Percentiles rank a stretch among this genome's conserved stretches.
These are phyloP conservation scores for Acanthamoeba healyi DNA, from an alignment of 208 protist species.

Conservation along the genomic window DNA sequence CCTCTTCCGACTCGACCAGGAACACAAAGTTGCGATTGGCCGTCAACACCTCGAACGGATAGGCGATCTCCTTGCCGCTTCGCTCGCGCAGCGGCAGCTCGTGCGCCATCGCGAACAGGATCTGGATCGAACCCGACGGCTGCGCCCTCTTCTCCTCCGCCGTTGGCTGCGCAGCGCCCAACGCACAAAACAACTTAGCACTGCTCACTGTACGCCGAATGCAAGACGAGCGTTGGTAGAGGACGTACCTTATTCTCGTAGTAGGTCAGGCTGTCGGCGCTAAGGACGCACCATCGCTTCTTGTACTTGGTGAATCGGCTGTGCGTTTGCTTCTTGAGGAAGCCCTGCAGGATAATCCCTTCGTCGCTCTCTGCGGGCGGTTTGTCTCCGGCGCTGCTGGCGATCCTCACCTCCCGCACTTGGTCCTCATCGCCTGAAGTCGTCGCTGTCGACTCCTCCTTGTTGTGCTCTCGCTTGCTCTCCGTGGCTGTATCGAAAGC, in stretches of 20 bases:
- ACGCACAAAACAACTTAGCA: too few species aligned
- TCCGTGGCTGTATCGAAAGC: neutral
- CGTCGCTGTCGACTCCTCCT: conserved; percentile 12
- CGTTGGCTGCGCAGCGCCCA: neutral
- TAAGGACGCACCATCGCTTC: conserved; percentile 50
- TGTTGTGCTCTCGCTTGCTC: neutral
- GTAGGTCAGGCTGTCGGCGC: conserved; percentile 30
- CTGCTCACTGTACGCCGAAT: too few species aligned
- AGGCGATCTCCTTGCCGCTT: conserved; percentile 41
- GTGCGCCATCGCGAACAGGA: conserved; percentile 54
- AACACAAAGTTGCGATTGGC: conserved; percentile 68
- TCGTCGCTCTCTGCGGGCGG: neutral
- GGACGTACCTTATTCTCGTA: conserved; percentile 17
- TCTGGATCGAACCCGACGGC: conserved; percentile 39
- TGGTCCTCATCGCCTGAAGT: neutral
- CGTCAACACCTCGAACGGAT: conserved; percentile 62
- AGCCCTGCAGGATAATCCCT: conserved; percentile 36
- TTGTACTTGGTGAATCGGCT: conserved; percentile 60
- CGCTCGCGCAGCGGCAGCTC: neutral
- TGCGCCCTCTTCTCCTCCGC: neutral
- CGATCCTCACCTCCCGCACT: neutral
- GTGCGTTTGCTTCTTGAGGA: conserved; percentile 46
- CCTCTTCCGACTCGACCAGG: conserved; percentile 20
- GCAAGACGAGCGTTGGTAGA: too few species aligned
- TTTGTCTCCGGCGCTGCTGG: neutral